Percentiles rank a stretch among this genome's conserved stretches.
Conservation (phyloP, 495 filamentous ascomycete genomes). For the Aspergillus carlsbadensis region DNA sequence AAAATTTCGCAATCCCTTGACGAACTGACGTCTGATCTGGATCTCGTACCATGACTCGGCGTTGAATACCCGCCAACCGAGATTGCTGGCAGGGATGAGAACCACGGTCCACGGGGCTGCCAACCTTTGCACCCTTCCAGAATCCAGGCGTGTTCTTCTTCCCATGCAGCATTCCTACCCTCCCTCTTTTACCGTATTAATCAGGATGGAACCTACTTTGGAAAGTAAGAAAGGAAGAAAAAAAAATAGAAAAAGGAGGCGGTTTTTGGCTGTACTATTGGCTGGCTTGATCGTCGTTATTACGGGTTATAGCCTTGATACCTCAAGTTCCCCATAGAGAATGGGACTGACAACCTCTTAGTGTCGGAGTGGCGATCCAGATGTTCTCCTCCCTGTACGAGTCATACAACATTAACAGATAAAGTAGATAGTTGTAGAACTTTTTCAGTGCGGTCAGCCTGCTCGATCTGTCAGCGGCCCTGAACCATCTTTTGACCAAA, state of each 20-base stretch:
- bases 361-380: not conserved
- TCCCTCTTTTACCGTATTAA: constrained; percentile 14
- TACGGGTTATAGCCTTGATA: constrained; percentile 17
- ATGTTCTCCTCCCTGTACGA: no score
- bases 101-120: not conserved
- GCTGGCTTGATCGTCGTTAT: constrained; percentile 10
- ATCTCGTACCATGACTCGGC: not conserved
- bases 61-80: not conserved
- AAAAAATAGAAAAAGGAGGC: constrained; percentile 16
- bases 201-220: no score
- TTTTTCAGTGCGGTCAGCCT: not conserved
- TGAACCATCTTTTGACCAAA: constrained; percentile 1
- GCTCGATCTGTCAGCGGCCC: not conserved
- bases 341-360: not conserved
- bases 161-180: not conserved
- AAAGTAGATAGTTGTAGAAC: no score
- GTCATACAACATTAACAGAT: no score
- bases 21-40: not conserved
- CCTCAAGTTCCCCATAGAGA: constrained; percentile 12
- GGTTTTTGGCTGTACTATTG: constrained; percentile 11
- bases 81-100: not conserved
- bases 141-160: constrained; percentile 19
- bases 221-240: not conserved
- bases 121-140: constrained; percentile 13
- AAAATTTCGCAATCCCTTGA: not conserved